These are phyloP conservation scores for Cladosporium sp. DNA, from an alignment of 2,329 filamentous ascomycete species.

Conservation along the genomic window DNA sequence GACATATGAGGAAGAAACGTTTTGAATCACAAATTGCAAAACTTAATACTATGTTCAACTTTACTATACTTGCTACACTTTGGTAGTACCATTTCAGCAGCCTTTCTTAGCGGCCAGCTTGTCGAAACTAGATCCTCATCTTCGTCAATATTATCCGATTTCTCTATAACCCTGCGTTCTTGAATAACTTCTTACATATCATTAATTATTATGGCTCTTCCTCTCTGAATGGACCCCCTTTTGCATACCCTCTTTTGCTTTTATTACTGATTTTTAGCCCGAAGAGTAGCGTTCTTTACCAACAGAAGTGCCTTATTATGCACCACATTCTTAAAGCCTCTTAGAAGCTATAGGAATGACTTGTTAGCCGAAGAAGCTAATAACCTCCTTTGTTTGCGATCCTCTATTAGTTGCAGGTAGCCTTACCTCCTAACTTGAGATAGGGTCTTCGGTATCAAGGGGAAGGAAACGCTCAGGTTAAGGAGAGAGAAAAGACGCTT, in stretches of 20 bases:
- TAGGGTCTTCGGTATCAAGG: constrained; percentile 40
- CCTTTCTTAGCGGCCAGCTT: background rate
- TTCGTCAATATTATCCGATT: background rate
- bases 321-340: background rate
- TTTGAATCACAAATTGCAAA: background rate
- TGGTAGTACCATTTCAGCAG: background rate
- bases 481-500: constrained; percentile 67
- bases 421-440: background rate
- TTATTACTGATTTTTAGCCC: background rate
- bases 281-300: background rate
- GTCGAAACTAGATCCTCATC: background rate
- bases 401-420: background rate
- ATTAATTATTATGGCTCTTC: background rate
- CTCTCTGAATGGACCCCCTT: background rate
- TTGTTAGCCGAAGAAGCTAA: background rate
- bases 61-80: background rate
- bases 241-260: background rate
- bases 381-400: background rate
- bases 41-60: background rate
- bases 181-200: background rate
- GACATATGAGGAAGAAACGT: background rate
- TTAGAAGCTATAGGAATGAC: background rate
- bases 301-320: constrained; percentile 1
- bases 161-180: background rate
- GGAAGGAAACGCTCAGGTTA: constrained; percentile 78